phyloP scores from a whole-genome alignment of 176 grass and related monocot genomes.

The Puya raimondii region DNA sequence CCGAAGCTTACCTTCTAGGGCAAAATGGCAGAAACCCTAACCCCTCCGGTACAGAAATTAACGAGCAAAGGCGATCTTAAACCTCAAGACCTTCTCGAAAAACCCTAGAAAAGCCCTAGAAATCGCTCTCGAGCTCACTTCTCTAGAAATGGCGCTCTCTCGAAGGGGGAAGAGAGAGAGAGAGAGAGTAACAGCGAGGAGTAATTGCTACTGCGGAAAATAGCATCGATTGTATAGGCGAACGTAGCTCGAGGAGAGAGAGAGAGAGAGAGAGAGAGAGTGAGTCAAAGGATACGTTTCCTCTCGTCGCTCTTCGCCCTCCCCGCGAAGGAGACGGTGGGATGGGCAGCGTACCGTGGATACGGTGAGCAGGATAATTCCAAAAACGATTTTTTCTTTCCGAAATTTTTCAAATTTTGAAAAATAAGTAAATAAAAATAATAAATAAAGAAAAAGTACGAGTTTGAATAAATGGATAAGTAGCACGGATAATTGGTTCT shows the following conservation, averaged over 20 bases:
- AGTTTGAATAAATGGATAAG: background rate
- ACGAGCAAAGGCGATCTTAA: background rate
- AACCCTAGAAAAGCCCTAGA: background rate
- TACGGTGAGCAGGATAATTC: slow-evolving; percentile 18
- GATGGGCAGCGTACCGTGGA: background rate
- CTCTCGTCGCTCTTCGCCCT: background rate
- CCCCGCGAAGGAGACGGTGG: background rate
- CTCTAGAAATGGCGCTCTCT: background rate
- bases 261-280: background rate
- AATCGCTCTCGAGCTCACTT: background rate
- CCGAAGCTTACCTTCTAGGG: slow-evolving; percentile 11
- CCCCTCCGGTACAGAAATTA: no score
- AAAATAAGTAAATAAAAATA: background rate
- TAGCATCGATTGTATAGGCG: no score
- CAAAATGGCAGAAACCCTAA: background rate
- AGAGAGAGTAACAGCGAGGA: background rate
- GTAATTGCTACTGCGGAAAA: background rate
- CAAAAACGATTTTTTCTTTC: background rate
- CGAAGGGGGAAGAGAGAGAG: background rate
- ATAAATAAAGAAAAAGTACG: background rate
- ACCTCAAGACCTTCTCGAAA: slow-evolving; percentile 7
- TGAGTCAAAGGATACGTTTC: background rate
- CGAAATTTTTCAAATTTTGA: background rate
- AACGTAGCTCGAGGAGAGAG: no score
- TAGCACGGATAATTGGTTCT: no score